A percentile compares a stretch with the other conserved stretches of the same genome.
Evolutionary conservation across 2,329 filamentous ascomycete species (phyloP).

Genomic region (Ilyonectria robusta): DNA sequence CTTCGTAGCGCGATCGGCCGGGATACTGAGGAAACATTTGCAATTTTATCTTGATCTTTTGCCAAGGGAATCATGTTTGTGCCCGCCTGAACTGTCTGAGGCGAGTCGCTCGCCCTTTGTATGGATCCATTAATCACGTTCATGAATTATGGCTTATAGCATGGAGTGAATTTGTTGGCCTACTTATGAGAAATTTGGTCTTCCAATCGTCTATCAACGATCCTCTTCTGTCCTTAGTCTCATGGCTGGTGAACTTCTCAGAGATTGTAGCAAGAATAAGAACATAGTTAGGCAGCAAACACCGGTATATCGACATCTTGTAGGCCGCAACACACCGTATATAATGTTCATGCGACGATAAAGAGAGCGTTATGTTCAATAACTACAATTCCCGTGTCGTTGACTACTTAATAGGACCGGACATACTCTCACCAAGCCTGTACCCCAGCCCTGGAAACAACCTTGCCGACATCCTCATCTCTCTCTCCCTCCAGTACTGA

Average conservation of each 20-base stretch:
- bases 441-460: conserved; percentile 11
- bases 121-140: background rate
- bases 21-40: conserved; percentile 22
- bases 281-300: too few relatives aligned
- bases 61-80: conserved; percentile 30
- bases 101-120: conserved; percentile 27
- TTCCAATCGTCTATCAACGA: conserved; percentile 49
- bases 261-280: too few relatives aligned
- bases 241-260: too few relatives aligned
- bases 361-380: too few relatives aligned
- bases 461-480: conserved; percentile 31
- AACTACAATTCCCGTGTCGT: too few relatives aligned
- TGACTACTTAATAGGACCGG: too few relatives aligned
- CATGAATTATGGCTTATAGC: conserved; percentile 27
- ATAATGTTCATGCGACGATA: too few relatives aligned
- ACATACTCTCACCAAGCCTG: conserved; percentile 12
- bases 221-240: too few relatives aligned
- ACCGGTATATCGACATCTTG: too few relatives aligned
- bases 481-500: conserved; percentile 27
- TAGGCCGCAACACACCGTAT: too few relatives aligned
- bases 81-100: conserved; percentile 35
- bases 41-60: conserved; percentile 37
- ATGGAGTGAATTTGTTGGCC: conserved; percentile 38
- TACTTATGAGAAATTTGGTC: conserved; percentile 44
- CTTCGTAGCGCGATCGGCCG: conserved; percentile 30